Evolutionary conservation across 371 early-diverging fungal species (phyloP), one percentile per base, ranked within the genome.

Genomic region (Mortierella polycephala): DNA sequence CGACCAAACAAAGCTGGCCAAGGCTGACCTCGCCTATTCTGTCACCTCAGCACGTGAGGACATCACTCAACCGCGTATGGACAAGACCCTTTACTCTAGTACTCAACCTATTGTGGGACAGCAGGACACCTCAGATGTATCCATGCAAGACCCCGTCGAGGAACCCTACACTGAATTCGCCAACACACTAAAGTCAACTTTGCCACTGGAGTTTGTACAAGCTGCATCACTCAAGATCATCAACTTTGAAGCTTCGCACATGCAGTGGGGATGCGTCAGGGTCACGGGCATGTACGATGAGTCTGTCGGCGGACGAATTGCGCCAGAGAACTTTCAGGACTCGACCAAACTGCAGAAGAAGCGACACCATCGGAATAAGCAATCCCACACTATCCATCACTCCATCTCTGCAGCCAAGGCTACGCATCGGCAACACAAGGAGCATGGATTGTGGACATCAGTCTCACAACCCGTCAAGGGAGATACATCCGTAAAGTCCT

Each of bases 221-320:
- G 73, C 79, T 7, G 84, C 86, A 18, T 83, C 82, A 7, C 73
- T 87, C 40, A 82, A 84, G 47, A 74, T 82, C 21, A 67, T 82
- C 45, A 76, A 77, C 49, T 87, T 84, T 59, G 74, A 82, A 39
- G 80, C 77, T 6, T 75, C 81, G 3, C 75, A 75, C 45, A 64
- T 80, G 57, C 71, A 75, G 14, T 73, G 81, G 62, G 81, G 82
- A 8, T 67, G 69, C 13, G 64, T 77, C 10, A 63, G 66, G 14
- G 64, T 85, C 10, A 74, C 84, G 11, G 83, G 84, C 7, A 82
- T 87, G 45, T 81, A 81, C 54, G 84, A 85, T 41, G 83, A 79
- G 42, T 71, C 75, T 0, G 70, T 75, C 44, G 76, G 75, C 13
- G 65, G 61, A n/a, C 52, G 71, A 40, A 69, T 75, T 16, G 62